A percentile compares a stretch with the other conserved stretches of the same genome.
These are phyloP conservation scores for Scedosporium minutisporum DNA, from an alignment of 2,329 filamentous ascomycete species.

Conservation along the genomic window DNA sequence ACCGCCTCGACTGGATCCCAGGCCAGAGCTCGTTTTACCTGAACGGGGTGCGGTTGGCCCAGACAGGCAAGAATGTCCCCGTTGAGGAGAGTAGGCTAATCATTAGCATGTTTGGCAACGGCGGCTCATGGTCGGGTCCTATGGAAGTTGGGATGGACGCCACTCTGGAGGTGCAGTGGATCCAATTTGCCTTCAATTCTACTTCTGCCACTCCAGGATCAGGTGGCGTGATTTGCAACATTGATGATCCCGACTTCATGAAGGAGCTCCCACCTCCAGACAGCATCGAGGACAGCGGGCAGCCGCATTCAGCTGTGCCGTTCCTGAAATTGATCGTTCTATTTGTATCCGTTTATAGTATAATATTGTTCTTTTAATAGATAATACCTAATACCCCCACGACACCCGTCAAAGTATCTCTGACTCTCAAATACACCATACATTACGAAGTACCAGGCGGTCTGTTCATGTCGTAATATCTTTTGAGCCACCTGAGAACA, in stretches of 20 bases:
- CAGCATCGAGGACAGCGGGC: background rate
- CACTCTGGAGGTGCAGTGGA: conserved; percentile 51
- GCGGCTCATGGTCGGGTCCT: conserved; percentile 48
- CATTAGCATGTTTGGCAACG: conserved; percentile 53
- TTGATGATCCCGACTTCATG: background rate
- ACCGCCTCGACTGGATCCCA: conserved; percentile 51
- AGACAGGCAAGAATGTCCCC: conserved; percentile 46
- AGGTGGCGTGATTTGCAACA: background rate
- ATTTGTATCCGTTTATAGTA: background rate
- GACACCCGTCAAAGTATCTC: background rate
- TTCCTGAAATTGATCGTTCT: background rate
- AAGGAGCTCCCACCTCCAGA: background rate
- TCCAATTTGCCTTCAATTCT: conserved; percentile 48
- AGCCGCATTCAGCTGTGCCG: background rate
- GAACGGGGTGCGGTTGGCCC: conserved; percentile 38
- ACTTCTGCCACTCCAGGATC: background rate
- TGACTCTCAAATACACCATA: too few species aligned
- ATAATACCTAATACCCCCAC: background rate
- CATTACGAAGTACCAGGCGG: too few species aligned
- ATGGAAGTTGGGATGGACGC: conserved; percentile 42
- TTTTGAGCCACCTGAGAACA: too few species aligned
- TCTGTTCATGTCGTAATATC: too few species aligned
- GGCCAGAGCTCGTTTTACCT: conserved; percentile 46
- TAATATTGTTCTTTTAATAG: background rate
- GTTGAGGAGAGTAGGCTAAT: conserved; percentile 40